Evolutionary conservation across 2,329 filamentous ascomycete species (phyloP).

Genomic region (Biscogniauxia sp.): DNA sequence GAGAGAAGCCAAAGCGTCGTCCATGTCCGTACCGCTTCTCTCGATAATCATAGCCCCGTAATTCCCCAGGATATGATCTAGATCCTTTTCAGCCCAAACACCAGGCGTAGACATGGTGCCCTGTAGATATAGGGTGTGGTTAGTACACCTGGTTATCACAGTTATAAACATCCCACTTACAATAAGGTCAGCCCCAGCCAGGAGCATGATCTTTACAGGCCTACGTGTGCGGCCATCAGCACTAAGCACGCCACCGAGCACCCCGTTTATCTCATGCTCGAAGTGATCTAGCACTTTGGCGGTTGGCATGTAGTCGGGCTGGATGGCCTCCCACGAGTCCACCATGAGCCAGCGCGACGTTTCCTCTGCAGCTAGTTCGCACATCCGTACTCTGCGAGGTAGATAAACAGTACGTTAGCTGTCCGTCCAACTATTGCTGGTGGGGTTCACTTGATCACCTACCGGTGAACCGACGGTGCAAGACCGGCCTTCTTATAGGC

Average conservation of each 20-base stretch:
- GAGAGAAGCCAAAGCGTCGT: slow-evolving; percentile 79
- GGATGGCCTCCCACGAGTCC: slow-evolving; percentile 84
- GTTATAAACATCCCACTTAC: slow-evolving; percentile 22
- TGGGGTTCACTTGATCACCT: slow-evolving; percentile 19
- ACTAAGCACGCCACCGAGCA: slow-evolving; percentile 70
- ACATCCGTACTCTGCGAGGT: slow-evolving; percentile 69
- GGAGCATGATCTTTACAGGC: slow-evolving; percentile 69
- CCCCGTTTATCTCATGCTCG: slow-evolving; percentile 81
- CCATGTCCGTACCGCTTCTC: slow-evolving; percentile 82
- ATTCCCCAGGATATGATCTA: slow-evolving; percentile 81
- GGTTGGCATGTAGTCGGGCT: slow-evolving; percentile 83
- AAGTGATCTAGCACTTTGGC: slow-evolving; percentile 90
- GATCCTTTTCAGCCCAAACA: slow-evolving; percentile 80
- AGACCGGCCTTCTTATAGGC: slow-evolving; percentile 77
- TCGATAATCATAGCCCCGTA: slow-evolving; percentile 84
- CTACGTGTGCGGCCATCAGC: slow-evolving; percentile 64
- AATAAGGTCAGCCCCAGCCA: slow-evolving; percentile 76
- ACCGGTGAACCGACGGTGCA: slow-evolving; percentile 68
- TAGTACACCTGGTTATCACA: no score
- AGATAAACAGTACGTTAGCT: slow-evolving; percentile 14
- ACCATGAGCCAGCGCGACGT: slow-evolving; percentile 81
- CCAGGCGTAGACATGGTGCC: slow-evolving; percentile 69
- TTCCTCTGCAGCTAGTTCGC: slow-evolving; percentile 72
- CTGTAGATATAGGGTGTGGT: no score
- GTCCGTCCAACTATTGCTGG: neutral